Conservation (phyloP, 202 grass and related monocot species). For the Setaria viridis region DNA sequence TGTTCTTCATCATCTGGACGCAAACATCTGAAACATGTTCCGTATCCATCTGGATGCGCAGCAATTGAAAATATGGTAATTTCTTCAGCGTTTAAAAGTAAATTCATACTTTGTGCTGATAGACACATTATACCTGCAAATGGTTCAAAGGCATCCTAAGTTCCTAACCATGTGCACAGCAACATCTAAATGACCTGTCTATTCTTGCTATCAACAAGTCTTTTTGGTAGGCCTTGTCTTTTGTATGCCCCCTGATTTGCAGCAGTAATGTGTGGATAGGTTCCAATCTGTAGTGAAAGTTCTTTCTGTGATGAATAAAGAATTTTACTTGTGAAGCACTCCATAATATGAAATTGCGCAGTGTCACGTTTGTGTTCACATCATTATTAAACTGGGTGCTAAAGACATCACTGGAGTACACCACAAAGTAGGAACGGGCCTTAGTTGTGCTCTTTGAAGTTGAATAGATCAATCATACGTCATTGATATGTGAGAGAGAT, state of each 20-base stretch:
- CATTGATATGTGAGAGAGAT: slow-evolving; percentile 51
- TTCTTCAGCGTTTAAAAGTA: slow-evolving; percentile 14
- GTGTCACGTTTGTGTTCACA: slow-evolving; percentile 35
- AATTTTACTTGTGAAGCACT: slow-evolving; percentile 55
- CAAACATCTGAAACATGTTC: neutral
- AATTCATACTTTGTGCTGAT: neutral
- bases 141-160: neutral
- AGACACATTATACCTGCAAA: neutral
- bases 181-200: slow-evolving; percentile 2
- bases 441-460: slow-evolving; percentile 44
- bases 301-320: slow-evolving; percentile 41
- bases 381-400: slow-evolving; percentile 45
- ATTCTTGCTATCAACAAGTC: slow-evolving; percentile 20
- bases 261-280: slow-evolving; percentile 46
- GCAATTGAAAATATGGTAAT: slow-evolving; percentile 7
- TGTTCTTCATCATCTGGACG: slow-evolving; percentile 6
- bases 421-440: slow-evolving; percentile 37
- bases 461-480: slow-evolving; percentile 51
- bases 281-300: slow-evolving; percentile 47
- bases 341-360: slow-evolving; percentile 56
- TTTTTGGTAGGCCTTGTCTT: slow-evolving; percentile 21
- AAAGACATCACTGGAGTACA: slow-evolving; percentile 27
- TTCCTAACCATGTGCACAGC: neutral
- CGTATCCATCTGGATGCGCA: slow-evolving; percentile 20
- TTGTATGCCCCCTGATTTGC: slow-evolving; percentile 41